Conservation (phyloP, 2,329 filamentous ascomycete species). For the Colletotrichum sp. region DNA sequence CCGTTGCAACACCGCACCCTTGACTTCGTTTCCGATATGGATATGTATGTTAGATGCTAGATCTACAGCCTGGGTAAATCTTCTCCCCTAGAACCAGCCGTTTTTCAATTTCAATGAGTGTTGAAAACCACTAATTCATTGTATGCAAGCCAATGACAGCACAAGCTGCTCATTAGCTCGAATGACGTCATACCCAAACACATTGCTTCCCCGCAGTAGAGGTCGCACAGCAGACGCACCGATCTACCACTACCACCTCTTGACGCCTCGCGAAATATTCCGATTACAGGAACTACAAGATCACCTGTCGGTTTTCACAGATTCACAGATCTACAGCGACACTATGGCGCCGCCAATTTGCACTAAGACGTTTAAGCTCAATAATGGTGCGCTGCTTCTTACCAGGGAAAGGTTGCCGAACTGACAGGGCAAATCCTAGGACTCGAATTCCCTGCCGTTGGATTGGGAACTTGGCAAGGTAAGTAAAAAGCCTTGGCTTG, state of each 20-base stretch:
- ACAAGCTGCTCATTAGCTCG: not conserved
- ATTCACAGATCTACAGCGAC: not conserved
- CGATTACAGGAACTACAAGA: not conserved
- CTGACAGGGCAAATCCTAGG: not conserved
- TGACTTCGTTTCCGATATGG: not conserved
- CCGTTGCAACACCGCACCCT: not conserved
- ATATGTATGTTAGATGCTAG: not conserved
- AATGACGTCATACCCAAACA: not conserved
- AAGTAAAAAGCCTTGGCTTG: not conserved
- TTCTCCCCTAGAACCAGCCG: not conserved
- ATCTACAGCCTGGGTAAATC: not conserved
- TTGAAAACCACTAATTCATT: not conserved
- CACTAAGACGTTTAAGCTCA: constrained; percentile 23
- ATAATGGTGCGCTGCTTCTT: constrained; percentile 14
- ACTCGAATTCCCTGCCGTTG: constrained; percentile 25
- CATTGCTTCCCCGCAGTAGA: not conserved
- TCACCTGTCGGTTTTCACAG: not conserved
- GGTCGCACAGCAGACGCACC: not conserved
- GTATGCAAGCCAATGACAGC: not conserved
- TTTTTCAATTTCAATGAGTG: not conserved
- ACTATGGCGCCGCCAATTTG: constrained; percentile 17
- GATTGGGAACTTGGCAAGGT: constrained; percentile 31
- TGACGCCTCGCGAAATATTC: not conserved
- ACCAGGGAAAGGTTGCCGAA: not conserved
- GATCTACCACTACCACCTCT: not conserved